Evolutionary conservation across 2,329 filamentous ascomycete species (phyloP), one percentile per base, ranked within the genome.

Genomic region (Fusarium ramigenum): DNA sequence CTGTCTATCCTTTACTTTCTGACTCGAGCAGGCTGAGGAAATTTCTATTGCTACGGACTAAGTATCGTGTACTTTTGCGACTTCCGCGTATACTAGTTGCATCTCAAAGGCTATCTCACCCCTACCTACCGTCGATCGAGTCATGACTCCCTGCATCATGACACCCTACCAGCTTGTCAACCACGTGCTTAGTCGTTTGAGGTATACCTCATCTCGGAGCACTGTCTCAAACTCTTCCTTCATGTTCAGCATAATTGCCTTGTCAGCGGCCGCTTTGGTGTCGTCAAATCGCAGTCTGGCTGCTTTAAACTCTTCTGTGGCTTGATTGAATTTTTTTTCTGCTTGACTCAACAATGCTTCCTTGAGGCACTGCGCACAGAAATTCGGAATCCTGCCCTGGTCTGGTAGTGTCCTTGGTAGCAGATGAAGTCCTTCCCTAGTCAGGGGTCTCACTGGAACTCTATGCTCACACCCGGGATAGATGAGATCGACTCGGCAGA

Each of bases 351-450:
- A 14, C n/a, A 70, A 61, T 25, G n/a, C 47, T 52, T 44, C 36
- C 44, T 60, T 67, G n/a, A 66, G 62, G 40, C 74, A 80, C 19
- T 44, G 25, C 16, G 53, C 37, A 43, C 78, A 80, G 16, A 69
- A 39, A 34, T 67, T 46, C n/a, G 77, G 75, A 46, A 83, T 77
- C n/a, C 53, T 21, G 8, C 82, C 82, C 16, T 78, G 79, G 9
- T 79, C 77, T 7, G 77, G 60, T 2, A 83, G 69, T 5, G 82
- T 84, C 25, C 67, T 66, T 2, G 83, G 82, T n/a, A 84, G 53
- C 2, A 76, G 59, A 53, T 77, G 71, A n/a, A 84, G 76, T 11
- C 74, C 78, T 39, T 80, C 75, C 8, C 66, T 68, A 2, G 79
- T 78, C 47, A 84, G 63, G 21, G 73, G 60, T 5, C 76, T 73